These are phyloP conservation scores for Discostella stelligeroides DNA, from an alignment of 108 stramenopile species.

Conservation along the genomic window DNA sequence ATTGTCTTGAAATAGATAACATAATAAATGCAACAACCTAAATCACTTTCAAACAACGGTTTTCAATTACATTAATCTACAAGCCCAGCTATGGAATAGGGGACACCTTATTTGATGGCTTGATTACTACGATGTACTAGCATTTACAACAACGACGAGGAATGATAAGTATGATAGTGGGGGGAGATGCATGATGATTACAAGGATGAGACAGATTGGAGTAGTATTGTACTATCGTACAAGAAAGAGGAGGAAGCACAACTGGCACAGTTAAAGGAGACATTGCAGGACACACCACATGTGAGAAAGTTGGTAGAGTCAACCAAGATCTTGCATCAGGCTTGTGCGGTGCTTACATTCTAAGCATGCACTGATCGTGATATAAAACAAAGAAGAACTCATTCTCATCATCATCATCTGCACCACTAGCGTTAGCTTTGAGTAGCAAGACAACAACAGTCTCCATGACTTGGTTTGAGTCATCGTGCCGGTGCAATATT, in stretches of 20 bases:
- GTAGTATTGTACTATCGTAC: constrained; percentile 54
- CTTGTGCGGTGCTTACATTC: constrained; percentile 90
- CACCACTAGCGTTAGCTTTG: background rate
- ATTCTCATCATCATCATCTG: constrained; percentile 49
- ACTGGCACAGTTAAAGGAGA: constrained; percentile 83
- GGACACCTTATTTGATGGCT: no score
- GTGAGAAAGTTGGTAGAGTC: constrained; percentile 92
- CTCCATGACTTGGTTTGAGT: constrained; percentile 94
- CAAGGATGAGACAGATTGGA: constrained; percentile 2
- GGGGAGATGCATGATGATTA: constrained; percentile 54
- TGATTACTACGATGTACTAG: no score
- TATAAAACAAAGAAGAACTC: constrained; percentile 21
- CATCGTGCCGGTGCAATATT: constrained; percentile 95
- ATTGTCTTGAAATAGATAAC: no score
- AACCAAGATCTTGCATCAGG: constrained; percentile 96
- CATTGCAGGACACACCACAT: constrained; percentile 91
- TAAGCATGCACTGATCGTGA: constrained; percentile 90
- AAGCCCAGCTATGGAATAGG: no score
- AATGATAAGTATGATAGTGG: no score
- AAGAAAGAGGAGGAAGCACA: constrained; percentile 72
- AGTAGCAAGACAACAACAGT: constrained; percentile 54
- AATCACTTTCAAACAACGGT: no score
- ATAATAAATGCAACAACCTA: no score
- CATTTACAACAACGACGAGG: no score
- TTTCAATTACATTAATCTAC: no score